phyloP scores from a whole-genome alignment of 2,329 filamentous ascomycete species.

The Dactylellina cionopaga region DNA sequence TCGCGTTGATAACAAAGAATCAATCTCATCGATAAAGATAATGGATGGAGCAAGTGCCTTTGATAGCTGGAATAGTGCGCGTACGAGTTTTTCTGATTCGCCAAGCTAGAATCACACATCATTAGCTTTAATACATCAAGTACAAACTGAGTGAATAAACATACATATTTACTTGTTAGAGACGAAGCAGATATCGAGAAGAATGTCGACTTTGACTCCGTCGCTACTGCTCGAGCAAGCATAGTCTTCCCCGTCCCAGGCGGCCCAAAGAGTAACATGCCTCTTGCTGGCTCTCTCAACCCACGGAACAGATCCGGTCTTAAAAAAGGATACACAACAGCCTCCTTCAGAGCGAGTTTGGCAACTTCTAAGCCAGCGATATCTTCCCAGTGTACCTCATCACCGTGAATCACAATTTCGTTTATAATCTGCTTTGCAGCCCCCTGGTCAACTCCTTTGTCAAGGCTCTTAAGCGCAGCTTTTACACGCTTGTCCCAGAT shows the following conservation, averaged over 20 bases:
- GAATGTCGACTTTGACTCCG: constrained; percentile 92
- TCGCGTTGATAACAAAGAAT: constrained; percentile 86
- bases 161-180: constrained; percentile 85
- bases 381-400: constrained; percentile 94
- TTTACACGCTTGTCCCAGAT: constrained; percentile 71
- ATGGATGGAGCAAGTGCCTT: constrained; percentile 91
- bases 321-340: constrained; percentile 95
- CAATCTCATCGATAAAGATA: constrained; percentile 98
- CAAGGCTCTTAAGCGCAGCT: constrained; percentile 78
- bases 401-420: constrained; percentile 92
- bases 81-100: constrained; percentile 94
- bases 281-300: constrained; percentile 88
- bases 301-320: constrained; percentile 96
- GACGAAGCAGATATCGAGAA: constrained; percentile 97
- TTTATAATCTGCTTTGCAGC: constrained; percentile 93
- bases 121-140: not conserved
- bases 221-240: constrained; percentile 92
- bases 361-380: constrained; percentile 90
- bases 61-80: constrained; percentile 88
- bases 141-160: not conserved
- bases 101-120: constrained; percentile 68
- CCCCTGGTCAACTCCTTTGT: constrained; percentile 80
- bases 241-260: constrained; percentile 99
- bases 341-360: constrained; percentile 91
- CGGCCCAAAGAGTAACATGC: constrained; percentile 95